Evolutionary conservation across 345 rosid genomes (phyloP).

Genomic region (Streptanthus diversifolius): DNA sequence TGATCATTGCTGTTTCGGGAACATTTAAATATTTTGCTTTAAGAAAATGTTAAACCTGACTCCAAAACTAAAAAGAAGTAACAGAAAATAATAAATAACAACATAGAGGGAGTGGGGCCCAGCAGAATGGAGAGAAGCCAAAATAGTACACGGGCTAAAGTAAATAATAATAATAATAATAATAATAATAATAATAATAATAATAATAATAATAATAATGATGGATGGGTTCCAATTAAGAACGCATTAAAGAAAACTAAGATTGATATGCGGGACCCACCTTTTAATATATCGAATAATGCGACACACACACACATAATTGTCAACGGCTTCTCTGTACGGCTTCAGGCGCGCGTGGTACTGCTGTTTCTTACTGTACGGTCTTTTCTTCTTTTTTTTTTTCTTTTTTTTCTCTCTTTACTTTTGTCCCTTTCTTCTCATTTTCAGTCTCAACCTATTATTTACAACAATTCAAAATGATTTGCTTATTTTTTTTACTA

Average conservation of each 20-base stretch:
- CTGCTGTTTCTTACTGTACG: slow-evolving; percentile 30
- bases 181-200: no score
- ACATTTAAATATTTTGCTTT: no score
- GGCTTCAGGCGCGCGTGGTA: slow-evolving; percentile 27
- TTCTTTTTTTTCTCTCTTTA: background rate
- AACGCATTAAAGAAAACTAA: slow-evolving; percentile 23
- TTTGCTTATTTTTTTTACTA: background rate
- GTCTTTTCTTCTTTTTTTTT: background rate
- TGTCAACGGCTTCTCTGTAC: slow-evolving; percentile 37
- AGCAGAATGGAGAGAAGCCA: background rate
- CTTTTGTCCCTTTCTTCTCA: background rate
- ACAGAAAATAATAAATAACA: background rate
- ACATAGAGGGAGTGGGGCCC: background rate
- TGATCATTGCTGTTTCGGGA: no score
- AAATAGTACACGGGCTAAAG: background rate
- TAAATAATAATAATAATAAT: no score
- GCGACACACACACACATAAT: background rate
- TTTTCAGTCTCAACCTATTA: background rate
- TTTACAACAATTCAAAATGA: background rate
- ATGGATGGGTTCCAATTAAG: slow-evolving; percentile 33
- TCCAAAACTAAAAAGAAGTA: no score
- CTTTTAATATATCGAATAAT: slow-evolving; percentile 16
- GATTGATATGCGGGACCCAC: slow-evolving; percentile 1
- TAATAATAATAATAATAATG: no score
- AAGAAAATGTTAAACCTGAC: no score